A percentile compares a stretch with the other conserved stretches of the same genome.
Conservation (phyloP, 768 basidiomycete species). For the Myochromella boudieri region DNA sequence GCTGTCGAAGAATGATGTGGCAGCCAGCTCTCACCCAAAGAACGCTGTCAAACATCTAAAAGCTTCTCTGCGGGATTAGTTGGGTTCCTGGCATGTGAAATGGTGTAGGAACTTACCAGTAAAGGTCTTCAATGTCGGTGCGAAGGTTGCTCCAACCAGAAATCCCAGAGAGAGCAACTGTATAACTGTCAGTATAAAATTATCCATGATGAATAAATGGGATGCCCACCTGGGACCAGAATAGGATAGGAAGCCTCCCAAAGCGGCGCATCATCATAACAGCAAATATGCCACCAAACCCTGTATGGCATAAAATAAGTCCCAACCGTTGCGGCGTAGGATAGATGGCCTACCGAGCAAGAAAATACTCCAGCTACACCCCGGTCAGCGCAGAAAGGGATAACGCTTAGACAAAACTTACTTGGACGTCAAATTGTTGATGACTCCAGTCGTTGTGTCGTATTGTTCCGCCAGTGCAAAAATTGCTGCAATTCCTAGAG, state of each 20-base stretch:
- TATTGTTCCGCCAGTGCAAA: slow-evolving; percentile 59
- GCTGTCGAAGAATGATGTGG: not conserved
- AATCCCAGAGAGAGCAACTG: slow-evolving; percentile 59
- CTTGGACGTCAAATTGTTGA: slow-evolving; percentile 66
- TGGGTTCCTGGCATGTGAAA: not conserved
- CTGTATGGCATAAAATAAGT: slow-evolving; percentile 24
- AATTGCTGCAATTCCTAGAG: slow-evolving; percentile 55
- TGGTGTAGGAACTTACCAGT: slow-evolving; percentile 33
- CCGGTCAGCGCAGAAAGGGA: not conserved
- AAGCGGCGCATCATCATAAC: slow-evolving; percentile 63
- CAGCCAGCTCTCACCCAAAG: slow-evolving; percentile 40
- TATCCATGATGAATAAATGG: not conserved
- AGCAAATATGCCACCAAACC: slow-evolving; percentile 61
- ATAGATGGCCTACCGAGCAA: slow-evolving; percentile 40
- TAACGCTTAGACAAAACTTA: slow-evolving; percentile 17
- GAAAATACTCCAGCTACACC: slow-evolving; percentile 62
- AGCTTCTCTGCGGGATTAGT: slow-evolving; percentile 27
- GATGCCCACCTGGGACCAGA: slow-evolving; percentile 63
- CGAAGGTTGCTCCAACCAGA: slow-evolving; percentile 56
- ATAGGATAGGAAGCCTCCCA: slow-evolving; percentile 66
- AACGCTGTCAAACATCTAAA: slow-evolving; percentile 60
- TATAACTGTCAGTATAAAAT: not conserved
- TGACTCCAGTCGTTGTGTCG: slow-evolving; percentile 51
- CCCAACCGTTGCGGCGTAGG: slow-evolving; percentile 5
- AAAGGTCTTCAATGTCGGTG: slow-evolving; percentile 51